phyloP scores from a whole-genome alignment of 257 asterid genomes.

The Pogostemon cablin region DNA sequence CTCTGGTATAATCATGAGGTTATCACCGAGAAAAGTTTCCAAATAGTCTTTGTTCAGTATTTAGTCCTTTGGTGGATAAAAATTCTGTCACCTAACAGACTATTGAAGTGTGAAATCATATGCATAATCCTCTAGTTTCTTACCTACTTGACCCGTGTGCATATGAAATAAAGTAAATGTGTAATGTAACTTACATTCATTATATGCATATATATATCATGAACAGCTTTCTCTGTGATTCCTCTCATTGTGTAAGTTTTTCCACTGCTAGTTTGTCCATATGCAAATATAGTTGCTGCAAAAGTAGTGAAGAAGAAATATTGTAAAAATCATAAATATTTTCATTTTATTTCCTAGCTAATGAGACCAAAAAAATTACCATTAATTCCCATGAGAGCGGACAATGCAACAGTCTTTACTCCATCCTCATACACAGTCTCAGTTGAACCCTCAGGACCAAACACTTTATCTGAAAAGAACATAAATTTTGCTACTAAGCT shows the following conservation, averaged over 20 bases:
- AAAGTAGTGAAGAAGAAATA: constrained; percentile 25
- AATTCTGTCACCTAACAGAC: not conserved
- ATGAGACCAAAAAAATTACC: constrained; percentile 44
- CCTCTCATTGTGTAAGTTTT: constrained; percentile 96
- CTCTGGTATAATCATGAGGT: not conserved
- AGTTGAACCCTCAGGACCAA: constrained; percentile 73
- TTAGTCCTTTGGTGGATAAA: not conserved
- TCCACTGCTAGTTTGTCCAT: constrained; percentile 98
- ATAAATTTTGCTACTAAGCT: constrained; percentile 8
- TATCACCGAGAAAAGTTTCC: not conserved
- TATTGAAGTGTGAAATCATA: not conserved
- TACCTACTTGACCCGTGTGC: not conserved
- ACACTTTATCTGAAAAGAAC: constrained; percentile 73
- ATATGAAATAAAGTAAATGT: constrained; percentile 1
- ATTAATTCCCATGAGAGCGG: constrained; percentile 96
- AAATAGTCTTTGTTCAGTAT: constrained; percentile 20
- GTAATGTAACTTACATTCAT: constrained; percentile 61
- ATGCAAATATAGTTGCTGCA: constrained; percentile 95
- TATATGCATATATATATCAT: constrained; percentile 85
- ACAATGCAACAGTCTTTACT: constrained; percentile 87
- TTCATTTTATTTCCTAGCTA: constrained; percentile 1
- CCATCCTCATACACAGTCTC: constrained; percentile 86
- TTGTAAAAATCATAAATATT: constrained; percentile 15
- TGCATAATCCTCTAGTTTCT: not conserved
- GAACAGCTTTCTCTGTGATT: constrained; percentile 85